Conservation (phyloP, 768 basidiomycete genomes). For the Russula sp. region DNA sequence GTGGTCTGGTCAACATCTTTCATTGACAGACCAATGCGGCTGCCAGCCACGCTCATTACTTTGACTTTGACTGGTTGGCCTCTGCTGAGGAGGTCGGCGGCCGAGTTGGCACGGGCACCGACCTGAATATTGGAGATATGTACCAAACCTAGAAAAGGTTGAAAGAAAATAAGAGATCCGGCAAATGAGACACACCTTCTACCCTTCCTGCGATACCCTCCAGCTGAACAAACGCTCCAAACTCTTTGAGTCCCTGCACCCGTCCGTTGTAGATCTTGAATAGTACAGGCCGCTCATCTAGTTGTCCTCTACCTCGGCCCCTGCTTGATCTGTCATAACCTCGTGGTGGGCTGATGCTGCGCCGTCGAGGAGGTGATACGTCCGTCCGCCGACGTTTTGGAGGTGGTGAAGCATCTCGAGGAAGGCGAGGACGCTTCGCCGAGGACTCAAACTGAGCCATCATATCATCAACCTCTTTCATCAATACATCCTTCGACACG, state of each 20-base stretch:
- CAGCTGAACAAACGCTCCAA: conserved; percentile 88
- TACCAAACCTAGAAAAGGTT: conserved; percentile 67
- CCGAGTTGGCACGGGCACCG: conserved; percentile 78
- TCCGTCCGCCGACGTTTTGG: conserved; percentile 56
- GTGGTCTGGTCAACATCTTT: conserved; percentile 93
- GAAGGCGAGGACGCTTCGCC: conserved; percentile 51
- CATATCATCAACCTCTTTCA: conserved; percentile 86
- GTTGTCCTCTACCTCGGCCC: conserved; percentile 32
- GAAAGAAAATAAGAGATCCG: conserved; percentile 9
- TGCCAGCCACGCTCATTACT: conserved; percentile 87
- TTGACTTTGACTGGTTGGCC: conserved; percentile 91
- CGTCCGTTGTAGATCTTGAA: conserved; percentile 94
- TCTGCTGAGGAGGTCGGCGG: conserved; percentile 77
- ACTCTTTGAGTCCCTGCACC: conserved; percentile 83
- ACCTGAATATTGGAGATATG: conserved; percentile 90
- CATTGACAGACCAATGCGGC: conserved; percentile 83
- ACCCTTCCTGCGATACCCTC: conserved; percentile 81
- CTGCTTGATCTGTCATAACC: conserved; percentile 40
- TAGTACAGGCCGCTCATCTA: conserved; percentile 80
- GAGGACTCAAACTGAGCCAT: conserved; percentile 68
- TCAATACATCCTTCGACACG: conserved; percentile 66
- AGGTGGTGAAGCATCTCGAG: conserved; percentile 31
- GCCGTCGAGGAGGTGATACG: conserved; percentile 39
- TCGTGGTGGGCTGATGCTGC: conserved; percentile 53
- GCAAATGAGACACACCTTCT: conserved; percentile 63